A percentile compares a stretch with the other conserved stretches of the same genome.
These are phyloP conservation scores for Penicillium brasilianum DNA, from an alignment of 2,329 filamentous ascomycete genomes.

Conservation along the genomic window DNA sequence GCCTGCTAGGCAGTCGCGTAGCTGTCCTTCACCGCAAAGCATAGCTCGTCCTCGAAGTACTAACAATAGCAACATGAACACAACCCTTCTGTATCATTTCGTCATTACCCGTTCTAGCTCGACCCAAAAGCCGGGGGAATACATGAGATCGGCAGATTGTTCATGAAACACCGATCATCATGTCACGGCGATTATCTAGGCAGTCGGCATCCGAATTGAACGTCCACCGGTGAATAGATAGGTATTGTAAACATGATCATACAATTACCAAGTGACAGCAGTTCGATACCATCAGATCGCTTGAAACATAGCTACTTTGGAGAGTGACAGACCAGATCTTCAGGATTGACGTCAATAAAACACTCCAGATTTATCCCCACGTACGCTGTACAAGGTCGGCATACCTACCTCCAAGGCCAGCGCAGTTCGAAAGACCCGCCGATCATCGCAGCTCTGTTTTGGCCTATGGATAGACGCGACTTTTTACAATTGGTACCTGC, in stretches of 20 bases:
- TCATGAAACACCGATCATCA: conserved; percentile 5
- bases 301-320: background rate
- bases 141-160: conserved; percentile 5
- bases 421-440: background rate
- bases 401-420: conserved; percentile 2
- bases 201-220: background rate
- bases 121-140: background rate
- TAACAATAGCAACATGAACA: conserved; percentile 12
- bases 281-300: background rate
- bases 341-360: conserved; percentile 3
- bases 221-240: background rate
- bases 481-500: conserved; percentile 2
- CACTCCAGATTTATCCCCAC: background rate
- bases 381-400: background rate
- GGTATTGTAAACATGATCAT: background rate
- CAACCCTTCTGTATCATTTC: conserved; percentile 3
- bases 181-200: background rate
- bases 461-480: conserved; percentile 1
- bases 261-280: background rate
- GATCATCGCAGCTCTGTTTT: conserved; percentile 8
- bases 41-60: background rate
- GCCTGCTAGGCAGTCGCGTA: conserved; percentile 14
- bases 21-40: background rate
- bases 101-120: background rate
- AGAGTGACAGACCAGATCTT: background rate